phyloP scores from a whole-genome alignment of 148 eudicot genomes.

The Pouteria glomerata region DNA sequence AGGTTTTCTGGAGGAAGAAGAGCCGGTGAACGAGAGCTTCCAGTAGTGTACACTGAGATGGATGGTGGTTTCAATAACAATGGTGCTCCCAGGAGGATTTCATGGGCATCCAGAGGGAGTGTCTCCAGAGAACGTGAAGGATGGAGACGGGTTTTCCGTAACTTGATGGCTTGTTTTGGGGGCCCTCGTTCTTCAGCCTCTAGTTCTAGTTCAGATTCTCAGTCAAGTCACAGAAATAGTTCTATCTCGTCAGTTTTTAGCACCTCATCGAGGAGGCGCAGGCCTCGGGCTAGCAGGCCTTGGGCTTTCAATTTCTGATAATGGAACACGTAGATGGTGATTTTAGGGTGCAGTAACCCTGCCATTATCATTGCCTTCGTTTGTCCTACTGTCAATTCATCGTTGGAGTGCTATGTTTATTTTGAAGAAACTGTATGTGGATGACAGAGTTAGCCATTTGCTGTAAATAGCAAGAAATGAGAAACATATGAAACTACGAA shows the following conservation, averaged over 20 bases:
- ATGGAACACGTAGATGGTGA: slow-evolving; percentile 26
- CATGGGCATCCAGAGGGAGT: slow-evolving; percentile 85
- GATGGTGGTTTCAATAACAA: slow-evolving; percentile 83
- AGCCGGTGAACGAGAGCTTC: slow-evolving; percentile 79
- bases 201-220: slow-evolving; percentile 42
- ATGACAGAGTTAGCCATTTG: background rate
- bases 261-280: slow-evolving; percentile 23
- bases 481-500: background rate
- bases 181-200: slow-evolving; percentile 45
- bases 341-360: background rate
- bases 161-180: slow-evolving; percentile 73
- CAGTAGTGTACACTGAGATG: slow-evolving; percentile 93
- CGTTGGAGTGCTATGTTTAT: background rate
- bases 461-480: background rate
- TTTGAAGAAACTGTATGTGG: background rate
- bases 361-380: background rate
- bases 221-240: slow-evolving; percentile 22
- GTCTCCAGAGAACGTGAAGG: slow-evolving; percentile 52
- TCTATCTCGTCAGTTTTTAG: slow-evolving; percentile 28
- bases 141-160: slow-evolving; percentile 43
- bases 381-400: background rate
- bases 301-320: slow-evolving; percentile 19
- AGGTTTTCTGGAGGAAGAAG: slow-evolving; percentile 60
- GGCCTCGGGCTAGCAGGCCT: no score
- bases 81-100: slow-evolving; percentile 75